phyloP scores from a whole-genome alignment of 2,329 filamentous ascomycete species.

The Colletotrichum liaoningense region DNA sequence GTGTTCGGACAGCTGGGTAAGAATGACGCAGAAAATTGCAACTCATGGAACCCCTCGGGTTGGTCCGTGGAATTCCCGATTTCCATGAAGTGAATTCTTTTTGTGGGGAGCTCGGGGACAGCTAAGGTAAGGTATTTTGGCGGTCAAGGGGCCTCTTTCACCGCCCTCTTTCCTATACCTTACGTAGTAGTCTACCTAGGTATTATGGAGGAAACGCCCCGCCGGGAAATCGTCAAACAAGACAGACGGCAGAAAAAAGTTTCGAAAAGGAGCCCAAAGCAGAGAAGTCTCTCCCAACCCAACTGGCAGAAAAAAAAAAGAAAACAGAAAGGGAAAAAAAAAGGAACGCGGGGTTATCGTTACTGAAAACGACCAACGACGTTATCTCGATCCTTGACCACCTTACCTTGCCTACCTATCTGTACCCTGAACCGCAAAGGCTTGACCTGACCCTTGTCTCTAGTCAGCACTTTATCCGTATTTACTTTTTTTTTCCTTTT shows the following conservation, averaged over 20 bases:
- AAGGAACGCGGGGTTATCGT: neutral
- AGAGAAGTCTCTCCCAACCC: neutral
- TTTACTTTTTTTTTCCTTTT: neutral
- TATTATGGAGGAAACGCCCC: neutral
- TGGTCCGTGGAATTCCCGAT: slow-evolving; percentile 17
- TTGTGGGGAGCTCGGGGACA: neutral
- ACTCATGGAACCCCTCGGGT: neutral
- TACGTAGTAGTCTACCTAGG: too few relatives aligned
- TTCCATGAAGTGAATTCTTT: neutral
- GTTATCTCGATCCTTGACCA: neutral
- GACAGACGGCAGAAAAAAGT: neutral
- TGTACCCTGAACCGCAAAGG: too few relatives aligned
- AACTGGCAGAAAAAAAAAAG: neutral
- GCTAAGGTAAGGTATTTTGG: neutral
- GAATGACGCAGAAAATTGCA: slow-evolving; percentile 20
- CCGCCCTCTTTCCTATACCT: neutral
- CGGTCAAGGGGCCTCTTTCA: neutral
- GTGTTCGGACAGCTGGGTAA: neutral
- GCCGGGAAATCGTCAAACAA: slow-evolving; percentile 22
- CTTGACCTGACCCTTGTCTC: neutral
- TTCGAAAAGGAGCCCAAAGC: neutral
- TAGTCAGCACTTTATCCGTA: neutral
- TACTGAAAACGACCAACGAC: neutral
- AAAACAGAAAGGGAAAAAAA: neutral
- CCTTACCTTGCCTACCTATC: too few relatives aligned